Evolutionary conservation across 805 yeast species (phyloP).

Genomic region (Saccharomycopsis fodiens): DNA sequence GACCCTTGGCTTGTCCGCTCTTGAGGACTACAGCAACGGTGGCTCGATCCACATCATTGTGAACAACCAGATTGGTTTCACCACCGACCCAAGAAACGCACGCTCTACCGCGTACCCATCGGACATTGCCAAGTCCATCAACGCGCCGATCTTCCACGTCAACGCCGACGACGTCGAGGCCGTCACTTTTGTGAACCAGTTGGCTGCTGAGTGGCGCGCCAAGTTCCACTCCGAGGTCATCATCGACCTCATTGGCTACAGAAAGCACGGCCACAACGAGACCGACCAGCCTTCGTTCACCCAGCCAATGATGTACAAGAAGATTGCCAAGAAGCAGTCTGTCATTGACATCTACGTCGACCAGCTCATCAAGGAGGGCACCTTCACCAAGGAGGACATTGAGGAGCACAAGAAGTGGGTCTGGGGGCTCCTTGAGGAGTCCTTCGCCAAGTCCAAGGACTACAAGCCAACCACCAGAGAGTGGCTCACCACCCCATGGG

Average conservation of each 20-base stretch:
- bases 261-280: conserved; percentile 98
- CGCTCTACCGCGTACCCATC: conserved; percentile 98
- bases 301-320: conserved; percentile 94
- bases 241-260: conserved; percentile 95
- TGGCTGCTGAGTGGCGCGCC: conserved; percentile 98
- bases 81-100: conserved; percentile 96
- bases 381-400: conserved; percentile 84
- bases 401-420: conserved; percentile 98
- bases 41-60: conserved; percentile 96
- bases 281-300: conserved; percentile 99
- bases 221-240: conserved; percentile 95
- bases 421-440: conserved; percentile 88
- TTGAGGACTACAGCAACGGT: conserved; percentile 96
- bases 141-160: conserved; percentile 98
- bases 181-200: conserved; percentile 79
- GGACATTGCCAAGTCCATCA: conserved; percentile 92
- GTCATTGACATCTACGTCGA: conserved; percentile 81
- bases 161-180: conserved; percentile 98
- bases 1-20: conserved; percentile 87
- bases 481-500: conserved; percentile 99
- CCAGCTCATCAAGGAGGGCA: conserved; percentile 74
- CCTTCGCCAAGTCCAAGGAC: conserved; percentile 81
- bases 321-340: conserved; percentile 81
- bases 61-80: conserved; percentile 98
- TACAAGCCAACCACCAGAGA: conserved; percentile 88